Evolutionary conservation across 768 basidiomycete genomes (phyloP).

Genomic region (Naganishia antarctica): DNA sequence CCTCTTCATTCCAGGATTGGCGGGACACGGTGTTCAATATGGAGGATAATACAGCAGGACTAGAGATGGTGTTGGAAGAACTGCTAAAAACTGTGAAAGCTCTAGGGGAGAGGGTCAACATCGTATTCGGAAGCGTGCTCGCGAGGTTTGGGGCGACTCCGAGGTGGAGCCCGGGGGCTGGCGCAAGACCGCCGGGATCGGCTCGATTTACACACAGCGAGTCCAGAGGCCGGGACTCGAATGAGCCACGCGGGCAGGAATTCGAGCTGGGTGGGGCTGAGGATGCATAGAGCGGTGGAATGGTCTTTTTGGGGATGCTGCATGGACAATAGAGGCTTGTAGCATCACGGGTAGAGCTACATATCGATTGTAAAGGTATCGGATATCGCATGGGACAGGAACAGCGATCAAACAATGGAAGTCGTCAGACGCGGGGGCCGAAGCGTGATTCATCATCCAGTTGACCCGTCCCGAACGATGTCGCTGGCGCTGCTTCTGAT

Average conservation of each 20-base stretch:
- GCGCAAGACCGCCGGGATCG: neutral
- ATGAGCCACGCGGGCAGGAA: constrained; percentile 6
- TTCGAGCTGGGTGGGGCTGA: constrained; percentile 11
- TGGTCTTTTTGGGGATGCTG: neutral
- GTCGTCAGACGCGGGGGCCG: no score
- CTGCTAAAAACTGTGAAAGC: constrained; percentile 26
- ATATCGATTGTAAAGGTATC: neutral
- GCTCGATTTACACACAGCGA: neutral
- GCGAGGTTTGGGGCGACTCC: neutral
- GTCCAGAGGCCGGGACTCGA: neutral
- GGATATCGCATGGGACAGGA: no score
- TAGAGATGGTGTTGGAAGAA: constrained; percentile 37
- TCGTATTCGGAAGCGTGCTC: neutral
- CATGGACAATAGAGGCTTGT: constrained; percentile 1
- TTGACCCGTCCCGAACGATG: no score
- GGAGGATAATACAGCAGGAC: constrained; percentile 33
- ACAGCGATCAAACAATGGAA: no score
- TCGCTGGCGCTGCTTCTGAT: no score
- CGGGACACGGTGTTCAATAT: constrained; percentile 30
- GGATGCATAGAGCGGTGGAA: neutral
- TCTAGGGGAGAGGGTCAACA: neutral
- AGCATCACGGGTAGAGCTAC: neutral
- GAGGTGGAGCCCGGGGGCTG: neutral
- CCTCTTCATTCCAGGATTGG: constrained; percentile 24
- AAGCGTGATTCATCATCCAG: no score